A percentile compares a stretch with the other conserved stretches of the same genome.
phyloP scores from a whole-genome alignment of 495 filamentous ascomycete species.

The Penicillium parvum region DNA sequence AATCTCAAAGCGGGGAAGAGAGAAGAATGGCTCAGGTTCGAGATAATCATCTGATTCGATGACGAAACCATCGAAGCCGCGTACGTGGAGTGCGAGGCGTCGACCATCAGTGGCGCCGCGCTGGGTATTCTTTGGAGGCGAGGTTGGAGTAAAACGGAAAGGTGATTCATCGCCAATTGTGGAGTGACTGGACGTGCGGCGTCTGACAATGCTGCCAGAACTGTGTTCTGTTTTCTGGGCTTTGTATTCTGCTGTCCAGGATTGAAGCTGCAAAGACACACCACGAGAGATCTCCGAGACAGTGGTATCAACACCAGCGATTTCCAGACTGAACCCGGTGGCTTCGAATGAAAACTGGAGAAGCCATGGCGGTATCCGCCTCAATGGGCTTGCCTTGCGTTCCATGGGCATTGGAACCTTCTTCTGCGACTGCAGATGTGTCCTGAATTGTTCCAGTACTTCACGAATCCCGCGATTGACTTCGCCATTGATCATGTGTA shows the following conservation, averaged over 20 bases:
- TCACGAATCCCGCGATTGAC: conserved; percentile 89
- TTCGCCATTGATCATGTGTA: conserved; percentile 85
- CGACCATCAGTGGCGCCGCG: conserved; percentile 72
- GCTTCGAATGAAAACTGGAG: conserved; percentile 79
- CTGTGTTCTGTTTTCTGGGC: conserved; percentile 67
- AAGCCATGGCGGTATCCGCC: conserved; percentile 79
- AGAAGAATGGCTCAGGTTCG: conserved; percentile 81
- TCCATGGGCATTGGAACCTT: conserved; percentile 44
- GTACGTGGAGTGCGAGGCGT: conserved; percentile 71
- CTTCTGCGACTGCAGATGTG: conserved; percentile 60
- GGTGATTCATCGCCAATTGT: conserved; percentile 47
- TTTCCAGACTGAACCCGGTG: conserved; percentile 81
- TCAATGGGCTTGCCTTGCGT: conserved; percentile 61
- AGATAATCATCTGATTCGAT: conserved; percentile 80
- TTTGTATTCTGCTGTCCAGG: conserved; percentile 87
- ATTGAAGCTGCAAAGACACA: conserved; percentile 79
- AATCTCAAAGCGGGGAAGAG: conserved; percentile 81
- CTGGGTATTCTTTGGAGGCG: conserved; percentile 55
- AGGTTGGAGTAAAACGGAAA: conserved; percentile 54
- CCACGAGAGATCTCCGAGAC: conserved; percentile 77
- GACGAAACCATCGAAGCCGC: conserved; percentile 82
- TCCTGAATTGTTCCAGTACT: conserved; percentile 74
- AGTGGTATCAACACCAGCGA: conserved; percentile 79
- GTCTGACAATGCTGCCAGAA: conserved; percentile 52
- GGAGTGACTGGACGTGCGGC: conserved; percentile 54